Evolutionary conservation across 495 filamentous ascomycete species (phyloP), one percentile per base, ranked within the genome.

Genomic region (Tuber calosporum): DNA sequence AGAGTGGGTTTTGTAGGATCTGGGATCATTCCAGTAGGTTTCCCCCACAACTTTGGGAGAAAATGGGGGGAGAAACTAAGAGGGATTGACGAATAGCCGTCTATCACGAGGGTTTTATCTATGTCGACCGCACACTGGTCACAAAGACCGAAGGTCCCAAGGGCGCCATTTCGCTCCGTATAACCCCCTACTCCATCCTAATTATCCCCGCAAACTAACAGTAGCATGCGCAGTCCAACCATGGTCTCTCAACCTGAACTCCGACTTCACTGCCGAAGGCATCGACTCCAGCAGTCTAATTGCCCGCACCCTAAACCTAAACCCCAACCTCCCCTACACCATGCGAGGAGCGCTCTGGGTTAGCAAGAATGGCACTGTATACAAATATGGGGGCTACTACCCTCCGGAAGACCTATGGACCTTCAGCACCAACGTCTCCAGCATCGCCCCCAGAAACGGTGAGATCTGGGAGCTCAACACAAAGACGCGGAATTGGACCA

Each of bases 381-480:
- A 72, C 22, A 74, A 74, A 70, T 74, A 72, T 5, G 73, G 69
- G 0, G 73, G 73, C 3, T 67, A 30, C 4, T 74, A 67, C 22
- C 69, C 37, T 15, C 40, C 37, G 45, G 53, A 72, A 19, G 38
- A 5, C 2, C 9, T 71, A 4, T 74, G 73, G 73, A 40, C 0
- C 4, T 3, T 11, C 15, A 72, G 36, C 30, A 17, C 1, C n/a
- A 19, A 19, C 26, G 19, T 20, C 17, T 34, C 37, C 36, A 72
- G 40, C 48, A 38, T 38, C 2, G 48, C 48, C n/a, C 48, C 48
- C 48, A 53, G 53, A 8, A 36, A 41, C 7, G 45, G 36, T 6
- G 69, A 75, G 26, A 38, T 77, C 41, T 77, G 73, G 73, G 40
- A 48, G 41, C 58, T 75, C 19, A 68, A 75, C 39, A 75, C 69